These are phyloP conservation scores for Russula sp. DNA, from an alignment of 768 basidiomycete genomes.

Conservation along the genomic window DNA sequence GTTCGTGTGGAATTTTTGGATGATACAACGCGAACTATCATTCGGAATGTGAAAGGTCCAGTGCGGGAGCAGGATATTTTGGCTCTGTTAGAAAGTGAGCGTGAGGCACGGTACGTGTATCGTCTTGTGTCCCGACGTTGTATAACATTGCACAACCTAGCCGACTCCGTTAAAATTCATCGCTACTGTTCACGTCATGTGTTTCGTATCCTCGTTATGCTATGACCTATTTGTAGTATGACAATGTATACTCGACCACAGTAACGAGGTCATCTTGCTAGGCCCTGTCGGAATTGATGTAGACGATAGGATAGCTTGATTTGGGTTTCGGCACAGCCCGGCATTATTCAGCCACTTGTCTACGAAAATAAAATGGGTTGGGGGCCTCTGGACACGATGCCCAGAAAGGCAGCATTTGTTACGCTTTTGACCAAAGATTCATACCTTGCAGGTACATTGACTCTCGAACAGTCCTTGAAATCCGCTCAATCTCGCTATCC, in stretches of 20 bases:
- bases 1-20: slow-evolving; percentile 99
- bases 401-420: slow-evolving; percentile 51
- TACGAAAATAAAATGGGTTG: not conserved
- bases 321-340: not conserved
- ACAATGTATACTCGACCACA: slow-evolving; percentile 10
- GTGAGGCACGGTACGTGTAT: slow-evolving; percentile 89
- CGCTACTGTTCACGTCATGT: not conserved
- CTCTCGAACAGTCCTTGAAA: slow-evolving; percentile 43
- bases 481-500: slow-evolving; percentile 40
- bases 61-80: slow-evolving; percentile 95
- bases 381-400: slow-evolving; percentile 27
- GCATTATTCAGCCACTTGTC: not conserved
- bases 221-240: slow-evolving; percentile 22
- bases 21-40: slow-evolving; percentile 90
- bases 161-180: slow-evolving; percentile 28
- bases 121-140: not conserved
- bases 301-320: no score
- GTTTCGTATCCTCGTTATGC: slow-evolving; percentile 11
- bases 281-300: not conserved
- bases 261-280: not conserved
- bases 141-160: slow-evolving; percentile 19
- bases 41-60: slow-evolving; percentile 98
- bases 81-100: slow-evolving; percentile 94
- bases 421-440: slow-evolving; percentile 66
- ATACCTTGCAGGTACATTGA: slow-evolving; percentile 52